These are phyloP conservation scores for Termitomyces sp. DNA, from an alignment of 768 basidiomycete species.

Conservation along the genomic window DNA sequence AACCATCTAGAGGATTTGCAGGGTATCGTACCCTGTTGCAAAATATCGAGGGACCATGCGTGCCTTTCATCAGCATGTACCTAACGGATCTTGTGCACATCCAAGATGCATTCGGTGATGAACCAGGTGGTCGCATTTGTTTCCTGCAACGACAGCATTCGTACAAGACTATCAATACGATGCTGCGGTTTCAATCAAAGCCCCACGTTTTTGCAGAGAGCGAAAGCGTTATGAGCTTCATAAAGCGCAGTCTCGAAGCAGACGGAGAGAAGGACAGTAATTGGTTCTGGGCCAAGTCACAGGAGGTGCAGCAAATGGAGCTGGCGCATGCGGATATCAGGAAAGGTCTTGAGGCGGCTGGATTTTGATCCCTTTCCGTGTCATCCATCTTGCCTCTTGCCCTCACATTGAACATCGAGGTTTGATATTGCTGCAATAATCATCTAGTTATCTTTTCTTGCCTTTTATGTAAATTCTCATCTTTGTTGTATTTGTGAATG, in stretches of 20 bases:
- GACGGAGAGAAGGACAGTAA: slow-evolving; percentile 39
- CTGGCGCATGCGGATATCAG: slow-evolving; percentile 60
- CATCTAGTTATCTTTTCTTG: no score
- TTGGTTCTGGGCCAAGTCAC: slow-evolving; percentile 57
- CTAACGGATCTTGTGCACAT: slow-evolving; percentile 58
- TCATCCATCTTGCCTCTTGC: not conserved
- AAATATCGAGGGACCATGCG: slow-evolving; percentile 52
- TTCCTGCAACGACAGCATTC: slow-evolving; percentile 55
- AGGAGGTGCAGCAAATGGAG: slow-evolving; percentile 58
- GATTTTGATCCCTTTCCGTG: slow-evolving; percentile 38
- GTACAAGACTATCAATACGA: slow-evolving; percentile 48
- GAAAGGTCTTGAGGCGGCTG: slow-evolving; percentile 64
- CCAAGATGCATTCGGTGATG: slow-evolving; percentile 46
- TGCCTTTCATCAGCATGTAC: slow-evolving; percentile 68
- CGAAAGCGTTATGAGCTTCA: slow-evolving; percentile 42
- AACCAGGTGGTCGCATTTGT: slow-evolving; percentile 34
- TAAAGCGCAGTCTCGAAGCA: slow-evolving; percentile 41
- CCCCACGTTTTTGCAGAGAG: slow-evolving; percentile 46
- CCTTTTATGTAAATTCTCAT: no score
- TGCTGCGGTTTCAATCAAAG: slow-evolving; percentile 56
- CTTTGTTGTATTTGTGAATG: not conserved
- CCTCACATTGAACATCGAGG: not conserved
- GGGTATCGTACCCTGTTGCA: slow-evolving; percentile 49
- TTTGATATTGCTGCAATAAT: not conserved
- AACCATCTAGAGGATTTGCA: slow-evolving; percentile 55